Evolutionary conservation across 495 filamentous ascomycete genomes (phyloP).

Genomic region (Hyaloscypha variabilis): DNA sequence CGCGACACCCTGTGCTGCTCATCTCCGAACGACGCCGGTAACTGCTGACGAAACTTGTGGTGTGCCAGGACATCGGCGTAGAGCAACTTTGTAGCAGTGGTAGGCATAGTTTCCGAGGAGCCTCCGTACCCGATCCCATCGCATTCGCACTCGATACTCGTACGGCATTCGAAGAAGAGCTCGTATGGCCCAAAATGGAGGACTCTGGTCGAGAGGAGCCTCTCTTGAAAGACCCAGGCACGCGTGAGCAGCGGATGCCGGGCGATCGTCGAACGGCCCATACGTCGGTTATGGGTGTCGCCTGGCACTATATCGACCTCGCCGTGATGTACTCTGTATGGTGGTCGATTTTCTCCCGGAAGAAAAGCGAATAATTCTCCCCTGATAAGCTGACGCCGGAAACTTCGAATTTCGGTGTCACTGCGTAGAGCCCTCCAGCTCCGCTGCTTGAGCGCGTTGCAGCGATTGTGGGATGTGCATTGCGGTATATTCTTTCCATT

Average conservation of each 20-base stretch:
- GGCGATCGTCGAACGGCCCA: not conserved
- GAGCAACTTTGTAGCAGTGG: not conserved
- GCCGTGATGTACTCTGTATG: not conserved
- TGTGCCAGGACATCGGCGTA: not conserved
- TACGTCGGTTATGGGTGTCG: not conserved
- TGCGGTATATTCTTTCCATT: conserved; percentile 26
- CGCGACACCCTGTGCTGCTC: not conserved
- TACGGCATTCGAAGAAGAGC: not conserved
- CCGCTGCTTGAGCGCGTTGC: conserved; percentile 10
- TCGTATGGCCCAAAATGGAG: conserved; percentile 12
- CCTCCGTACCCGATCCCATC: not conserved
- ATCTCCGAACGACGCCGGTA: too few relatives aligned
- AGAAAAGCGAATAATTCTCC: conserved; percentile 11
- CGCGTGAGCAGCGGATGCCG: conserved; percentile 1
- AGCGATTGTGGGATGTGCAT: conserved; percentile 21
- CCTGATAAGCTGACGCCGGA: not conserved
- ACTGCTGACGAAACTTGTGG: not conserved
- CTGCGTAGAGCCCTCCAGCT: not conserved
- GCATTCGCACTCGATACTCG: not conserved
- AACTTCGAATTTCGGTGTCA: not conserved
- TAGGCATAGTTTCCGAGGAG: not conserved
- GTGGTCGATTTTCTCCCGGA: not conserved
- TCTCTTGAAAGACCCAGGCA: conserved; percentile 7
- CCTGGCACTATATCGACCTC: not conserved
- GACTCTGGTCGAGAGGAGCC: conserved; percentile 7